Conservation (phyloP, 148 eudicot genomes). For the Chenopodium berlandieri region DNA sequence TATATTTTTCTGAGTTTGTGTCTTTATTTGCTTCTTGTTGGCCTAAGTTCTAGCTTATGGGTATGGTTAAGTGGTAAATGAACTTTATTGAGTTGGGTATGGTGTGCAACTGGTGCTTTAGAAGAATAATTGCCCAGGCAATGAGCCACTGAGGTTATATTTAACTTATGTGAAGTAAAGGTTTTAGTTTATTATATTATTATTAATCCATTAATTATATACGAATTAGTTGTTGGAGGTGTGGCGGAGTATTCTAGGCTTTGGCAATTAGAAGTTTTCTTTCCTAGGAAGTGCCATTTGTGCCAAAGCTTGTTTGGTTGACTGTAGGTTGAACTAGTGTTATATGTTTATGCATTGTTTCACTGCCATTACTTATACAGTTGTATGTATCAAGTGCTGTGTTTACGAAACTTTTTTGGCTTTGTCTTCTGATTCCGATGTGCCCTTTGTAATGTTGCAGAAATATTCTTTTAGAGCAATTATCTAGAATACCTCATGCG, state of each 20-base stretch:
- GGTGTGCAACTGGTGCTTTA: background rate
- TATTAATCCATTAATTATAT: no score
- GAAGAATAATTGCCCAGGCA: background rate
- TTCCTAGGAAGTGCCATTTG: background rate
- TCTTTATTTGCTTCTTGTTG: background rate
- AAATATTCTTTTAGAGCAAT: constrained; percentile 71
- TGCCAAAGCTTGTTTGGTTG: background rate
- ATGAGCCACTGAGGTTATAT: background rate
- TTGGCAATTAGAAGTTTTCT: background rate
- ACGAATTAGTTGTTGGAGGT: background rate
- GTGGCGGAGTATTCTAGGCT: background rate
- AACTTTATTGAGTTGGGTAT: background rate
- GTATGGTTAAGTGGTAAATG: background rate
- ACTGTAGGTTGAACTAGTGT: background rate
- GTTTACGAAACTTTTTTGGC: background rate
- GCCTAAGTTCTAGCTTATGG: background rate
- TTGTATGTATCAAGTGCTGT: constrained; percentile 3
- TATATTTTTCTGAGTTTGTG: background rate
- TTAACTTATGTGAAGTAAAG: no score
- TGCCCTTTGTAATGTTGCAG: constrained; percentile 36
- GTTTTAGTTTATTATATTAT: no score
- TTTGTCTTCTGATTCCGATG: constrained; percentile 13
- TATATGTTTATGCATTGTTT: background rate
- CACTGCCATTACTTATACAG: background rate
- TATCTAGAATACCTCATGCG: constrained; percentile 60